Evolutionary conservation across 345 rosid genomes (phyloP), one percentile per base, ranked within the genome.

Genomic region (Turritis glabra): DNA sequence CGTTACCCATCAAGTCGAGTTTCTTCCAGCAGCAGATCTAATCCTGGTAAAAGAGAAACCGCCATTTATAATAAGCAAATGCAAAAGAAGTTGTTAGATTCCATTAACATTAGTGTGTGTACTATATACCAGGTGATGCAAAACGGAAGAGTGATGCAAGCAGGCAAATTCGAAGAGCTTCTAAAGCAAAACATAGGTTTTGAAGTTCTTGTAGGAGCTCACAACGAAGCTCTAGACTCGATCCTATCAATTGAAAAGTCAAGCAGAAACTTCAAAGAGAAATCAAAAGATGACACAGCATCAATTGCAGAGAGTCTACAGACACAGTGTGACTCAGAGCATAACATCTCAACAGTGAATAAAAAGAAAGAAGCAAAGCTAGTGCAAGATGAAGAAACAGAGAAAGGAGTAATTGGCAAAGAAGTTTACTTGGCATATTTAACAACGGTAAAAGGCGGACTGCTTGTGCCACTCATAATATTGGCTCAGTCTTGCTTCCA

Each of bases 1-100:
- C 62, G 97, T 93, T 38, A 90, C 98, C 18, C 98, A 93, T 85
- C 98, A 93, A 89, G 96, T 93, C 8, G 98, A 93, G 85, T 90
- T 90, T 84, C 96, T 93, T 71, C 96, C 97, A 19, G 92, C 91
- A 6, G 96, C 98, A 66, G 98, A 93, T 82, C 79, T 88, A 69
- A 93, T 93, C 81, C 79, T 93, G 90, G 98, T 93, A 87, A n/a
- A n/a, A 78, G 85, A 46, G 38, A 43, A 35, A 43, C 53, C 9
- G 1, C 11, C 58, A 17, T 64, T 77, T 3, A 26, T 30, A 5
- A 26, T 52, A 38, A 1, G 15, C 0, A 62, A 50, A 30, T 32
- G 13, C n/a, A 21, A 44, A 43, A 44, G 25, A 56, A 43, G 7
- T 5, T 15, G 17, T 47, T 47, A 47, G 23, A 37, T 35, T 37